phyloP scores from a whole-genome alignment of 768 basidiomycete species.

The Boletus speciosus region DNA sequence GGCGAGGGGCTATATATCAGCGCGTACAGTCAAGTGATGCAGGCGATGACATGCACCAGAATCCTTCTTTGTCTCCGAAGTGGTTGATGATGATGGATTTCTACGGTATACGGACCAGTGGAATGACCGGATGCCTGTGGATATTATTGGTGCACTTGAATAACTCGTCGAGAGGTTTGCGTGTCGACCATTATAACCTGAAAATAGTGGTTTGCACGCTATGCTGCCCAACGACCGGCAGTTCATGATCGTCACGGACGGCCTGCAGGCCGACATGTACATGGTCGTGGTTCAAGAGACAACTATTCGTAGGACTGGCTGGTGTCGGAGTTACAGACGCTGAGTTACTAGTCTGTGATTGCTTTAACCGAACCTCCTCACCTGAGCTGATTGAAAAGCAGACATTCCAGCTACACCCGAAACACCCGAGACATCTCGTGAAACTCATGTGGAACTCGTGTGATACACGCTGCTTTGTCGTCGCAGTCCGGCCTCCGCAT shows the following conservation, averaged over 20 bases:
- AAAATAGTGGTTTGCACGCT: constrained; percentile 18
- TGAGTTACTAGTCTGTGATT: constrained; percentile 18
- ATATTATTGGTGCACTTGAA: constrained; percentile 1
- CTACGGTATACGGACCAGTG: constrained; percentile 28
- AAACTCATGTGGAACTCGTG: not conserved
- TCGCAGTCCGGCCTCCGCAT: constrained; percentile 13
- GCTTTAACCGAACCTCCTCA: constrained; percentile 1
- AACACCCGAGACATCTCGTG: constrained; percentile 16
- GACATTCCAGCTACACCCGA: not conserved
- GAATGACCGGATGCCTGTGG: constrained; percentile 30
- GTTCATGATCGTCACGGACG: constrained; percentile 23
- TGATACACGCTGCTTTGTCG: not conserved
- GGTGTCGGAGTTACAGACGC: constrained; percentile 6
- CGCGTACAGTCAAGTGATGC: not conserved
- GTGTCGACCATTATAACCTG: constrained; percentile 17
- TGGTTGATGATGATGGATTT: constrained; percentile 11
- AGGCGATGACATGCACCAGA: constrained; percentile 21
- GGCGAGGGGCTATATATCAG: not conserved
- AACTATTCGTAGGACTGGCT: constrained; percentile 16
- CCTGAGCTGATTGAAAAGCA: not conserved
- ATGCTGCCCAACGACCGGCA: constrained; percentile 20
- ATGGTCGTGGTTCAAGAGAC: constrained; percentile 27
- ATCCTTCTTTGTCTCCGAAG: constrained; percentile 19
- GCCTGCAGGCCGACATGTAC: constrained; percentile 31
- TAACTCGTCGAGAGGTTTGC: not conserved